Evolutionary conservation across 1,284 basidiomycete species (phyloP).

Genomic region (Tetrapyrgos nigripes): DNA sequence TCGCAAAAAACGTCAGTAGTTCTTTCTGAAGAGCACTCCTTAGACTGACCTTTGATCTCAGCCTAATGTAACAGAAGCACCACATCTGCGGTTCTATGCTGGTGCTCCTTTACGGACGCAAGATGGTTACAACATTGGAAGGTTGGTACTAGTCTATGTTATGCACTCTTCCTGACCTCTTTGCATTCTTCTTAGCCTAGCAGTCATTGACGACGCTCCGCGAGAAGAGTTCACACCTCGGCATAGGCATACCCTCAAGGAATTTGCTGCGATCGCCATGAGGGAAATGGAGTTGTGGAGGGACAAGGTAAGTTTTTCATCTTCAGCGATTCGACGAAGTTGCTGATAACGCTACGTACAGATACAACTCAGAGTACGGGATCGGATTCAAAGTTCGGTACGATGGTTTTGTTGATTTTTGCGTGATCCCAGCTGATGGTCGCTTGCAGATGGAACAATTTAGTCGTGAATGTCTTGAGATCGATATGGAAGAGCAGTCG

Average conservation of each 20-base stretch:
- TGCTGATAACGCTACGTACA: slow-evolving; percentile 30
- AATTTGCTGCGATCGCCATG: slow-evolving; percentile 95
- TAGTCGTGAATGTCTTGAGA: slow-evolving; percentile 93
- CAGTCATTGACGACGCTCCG: slow-evolving; percentile 87
- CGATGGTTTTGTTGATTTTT: slow-evolving; percentile 27
- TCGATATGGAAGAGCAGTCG: slow-evolving; percentile 64
- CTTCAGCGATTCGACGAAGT: background rate
- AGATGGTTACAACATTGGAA: slow-evolving; percentile 91
- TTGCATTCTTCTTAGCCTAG: slow-evolving; percentile 55
- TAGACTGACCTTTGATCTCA: slow-evolving; percentile 37
- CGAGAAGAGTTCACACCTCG: slow-evolving; percentile 87
- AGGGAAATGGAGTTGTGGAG: slow-evolving; percentile 95
- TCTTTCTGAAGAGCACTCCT: background rate
- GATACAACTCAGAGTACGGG: slow-evolving; percentile 91
- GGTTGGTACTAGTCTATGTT: slow-evolving; percentile 69
- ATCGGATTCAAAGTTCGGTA: slow-evolving; percentile 89
- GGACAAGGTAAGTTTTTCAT: slow-evolving; percentile 71
- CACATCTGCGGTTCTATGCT: slow-evolving; percentile 88
- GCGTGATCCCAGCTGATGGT: slow-evolving; percentile 6
- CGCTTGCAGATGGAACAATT: slow-evolving; percentile 86
- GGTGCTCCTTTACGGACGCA: slow-evolving; percentile 89
- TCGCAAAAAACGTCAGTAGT: slow-evolving; percentile 71
- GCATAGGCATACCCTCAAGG: slow-evolving; percentile 91
- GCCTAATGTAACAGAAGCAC: slow-evolving; percentile 76
- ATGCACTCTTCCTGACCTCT: slow-evolving; percentile 5